phyloP scores from a whole-genome alignment of 805 yeast species.

The Wickerhamiella spandovensis region DNA sequence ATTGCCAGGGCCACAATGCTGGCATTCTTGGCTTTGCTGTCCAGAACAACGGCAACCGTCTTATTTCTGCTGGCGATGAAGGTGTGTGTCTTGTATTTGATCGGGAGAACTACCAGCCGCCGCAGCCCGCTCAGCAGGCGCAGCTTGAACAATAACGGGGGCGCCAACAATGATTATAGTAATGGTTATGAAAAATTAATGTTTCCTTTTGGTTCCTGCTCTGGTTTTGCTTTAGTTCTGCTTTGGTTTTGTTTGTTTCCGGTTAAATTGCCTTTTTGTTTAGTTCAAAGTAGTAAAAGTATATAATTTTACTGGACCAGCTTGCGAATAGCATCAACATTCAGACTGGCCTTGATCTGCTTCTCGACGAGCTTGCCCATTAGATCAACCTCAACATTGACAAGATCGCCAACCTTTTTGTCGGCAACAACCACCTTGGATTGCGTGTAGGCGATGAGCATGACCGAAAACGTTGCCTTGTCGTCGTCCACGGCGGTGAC shows the following conservation, averaged over 20 bases:
- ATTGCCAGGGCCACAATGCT: constrained; percentile 84
- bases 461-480: constrained; percentile 52
- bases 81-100: constrained; percentile 71
- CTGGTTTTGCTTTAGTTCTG: too few relatives aligned
- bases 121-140: background rate
- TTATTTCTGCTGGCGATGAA: constrained; percentile 93
- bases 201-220: too few relatives aligned
- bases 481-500: constrained; percentile 62
- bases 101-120: background rate
- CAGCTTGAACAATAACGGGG: background rate
- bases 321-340: background rate
- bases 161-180: background rate
- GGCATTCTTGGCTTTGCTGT: constrained; percentile 80
- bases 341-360: constrained; percentile 55
- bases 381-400: constrained; percentile 89
- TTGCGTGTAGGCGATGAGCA: constrained; percentile 89
- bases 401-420: constrained; percentile 48
- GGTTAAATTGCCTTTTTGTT: too few relatives aligned
- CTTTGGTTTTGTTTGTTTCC: background rate
- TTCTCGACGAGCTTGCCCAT: constrained; percentile 85
- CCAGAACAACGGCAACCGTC: constrained; percentile 48
- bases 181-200: background rate
- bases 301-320: background rate
- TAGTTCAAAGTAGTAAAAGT: background rate
- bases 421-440: constrained; percentile 58